A percentile compares a stretch with the other conserved stretches of the same genome.
phyloP scores from a whole-genome alignment of 495 filamentous ascomycete genomes.

The Aspergillus hancockii region DNA sequence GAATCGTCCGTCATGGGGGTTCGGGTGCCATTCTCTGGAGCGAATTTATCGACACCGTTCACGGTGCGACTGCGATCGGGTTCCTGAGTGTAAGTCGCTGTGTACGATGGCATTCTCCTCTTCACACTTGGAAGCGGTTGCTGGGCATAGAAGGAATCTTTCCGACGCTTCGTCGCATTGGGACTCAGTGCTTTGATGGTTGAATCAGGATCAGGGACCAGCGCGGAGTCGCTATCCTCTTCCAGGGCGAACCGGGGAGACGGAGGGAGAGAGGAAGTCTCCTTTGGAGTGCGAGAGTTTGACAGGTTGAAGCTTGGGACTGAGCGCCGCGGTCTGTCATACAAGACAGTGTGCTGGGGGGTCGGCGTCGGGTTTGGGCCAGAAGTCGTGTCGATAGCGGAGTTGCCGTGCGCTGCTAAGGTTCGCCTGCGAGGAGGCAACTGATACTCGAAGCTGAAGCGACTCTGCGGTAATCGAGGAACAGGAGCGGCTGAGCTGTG shows the following conservation, averaged over 20 bases:
- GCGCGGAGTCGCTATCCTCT: constrained; percentile 20
- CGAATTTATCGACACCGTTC: constrained; percentile 27
- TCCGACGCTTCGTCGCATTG: constrained; percentile 37
- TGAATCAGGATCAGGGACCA: constrained; percentile 17
- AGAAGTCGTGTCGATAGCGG: constrained; percentile 15
- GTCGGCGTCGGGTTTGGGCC: constrained; percentile 12
- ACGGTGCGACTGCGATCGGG: constrained; percentile 32
- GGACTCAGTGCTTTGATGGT: constrained; percentile 24
- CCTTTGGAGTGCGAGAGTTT: constrained; percentile 11
- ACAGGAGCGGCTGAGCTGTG: constrained; percentile 4
- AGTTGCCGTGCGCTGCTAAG: constrained; percentile 21
- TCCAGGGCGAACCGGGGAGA: constrained; percentile 12
- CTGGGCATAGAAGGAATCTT: constrained; percentile 31
- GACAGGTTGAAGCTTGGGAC: constrained; percentile 21
- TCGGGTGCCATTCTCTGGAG: constrained; percentile 23
- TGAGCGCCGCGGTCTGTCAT: constrained; percentile 25
- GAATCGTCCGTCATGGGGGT: constrained; percentile 32
- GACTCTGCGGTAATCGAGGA: constrained; percentile 25
- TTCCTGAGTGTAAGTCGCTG: constrained; percentile 19
- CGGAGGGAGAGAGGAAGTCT: constrained; percentile 9
- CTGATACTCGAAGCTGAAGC: constrained; percentile 29
- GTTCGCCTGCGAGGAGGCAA: constrained; percentile 25
- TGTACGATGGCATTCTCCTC: constrained; percentile 31
- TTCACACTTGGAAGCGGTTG: constrained; percentile 25
- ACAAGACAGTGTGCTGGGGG: constrained; percentile 22